Evolutionary conservation across 2,329 filamentous ascomycete genomes (phyloP).

Genomic region (Fusarium circinatum): DNA sequence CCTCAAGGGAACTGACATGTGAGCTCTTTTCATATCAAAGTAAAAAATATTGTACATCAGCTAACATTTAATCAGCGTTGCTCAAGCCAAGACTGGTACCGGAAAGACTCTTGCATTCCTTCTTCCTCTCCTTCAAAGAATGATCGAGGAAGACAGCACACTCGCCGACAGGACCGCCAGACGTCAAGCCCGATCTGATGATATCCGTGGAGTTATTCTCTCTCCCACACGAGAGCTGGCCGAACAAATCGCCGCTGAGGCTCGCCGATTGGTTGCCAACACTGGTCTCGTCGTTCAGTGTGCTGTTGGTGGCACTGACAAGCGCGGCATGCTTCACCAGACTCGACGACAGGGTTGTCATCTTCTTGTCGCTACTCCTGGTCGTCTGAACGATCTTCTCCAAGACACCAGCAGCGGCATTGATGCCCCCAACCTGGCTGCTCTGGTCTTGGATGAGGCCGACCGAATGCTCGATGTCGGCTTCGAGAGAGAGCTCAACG

Average conservation of each 20-base stretch:
- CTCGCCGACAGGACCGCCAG: conserved; percentile 61
- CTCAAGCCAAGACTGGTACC: conserved; percentile 96
- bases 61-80: conserved; percentile 63
- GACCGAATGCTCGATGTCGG: conserved; percentile 99
- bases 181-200: conserved; percentile 57
- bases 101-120: conserved; percentile 97
- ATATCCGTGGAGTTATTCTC: conserved; percentile 76
- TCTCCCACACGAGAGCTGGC: conserved; percentile 85
- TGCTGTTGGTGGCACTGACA: conserved; percentile 93
- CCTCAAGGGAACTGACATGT: conserved; percentile 85
- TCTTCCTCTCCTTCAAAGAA: conserved; percentile 83
- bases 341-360: conserved; percentile 85
- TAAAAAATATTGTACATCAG: background rate
- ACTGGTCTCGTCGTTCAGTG: conserved; percentile 76
- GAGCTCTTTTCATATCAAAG: conserved; percentile 51
- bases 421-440: conserved; percentile 82
- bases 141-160: conserved; percentile 71
- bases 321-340: conserved; percentile 71
- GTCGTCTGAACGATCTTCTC: conserved; percentile 85
- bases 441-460: conserved; percentile 94
- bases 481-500: conserved; percentile 72
- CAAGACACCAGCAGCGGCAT: conserved; percentile 72
- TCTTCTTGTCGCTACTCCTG: conserved; percentile 89
- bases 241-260: conserved; percentile 84
- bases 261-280: conserved; percentile 69